phyloP scores from a whole-genome alignment of 148 eudicot species.

The Rhododendron vialii region DNA sequence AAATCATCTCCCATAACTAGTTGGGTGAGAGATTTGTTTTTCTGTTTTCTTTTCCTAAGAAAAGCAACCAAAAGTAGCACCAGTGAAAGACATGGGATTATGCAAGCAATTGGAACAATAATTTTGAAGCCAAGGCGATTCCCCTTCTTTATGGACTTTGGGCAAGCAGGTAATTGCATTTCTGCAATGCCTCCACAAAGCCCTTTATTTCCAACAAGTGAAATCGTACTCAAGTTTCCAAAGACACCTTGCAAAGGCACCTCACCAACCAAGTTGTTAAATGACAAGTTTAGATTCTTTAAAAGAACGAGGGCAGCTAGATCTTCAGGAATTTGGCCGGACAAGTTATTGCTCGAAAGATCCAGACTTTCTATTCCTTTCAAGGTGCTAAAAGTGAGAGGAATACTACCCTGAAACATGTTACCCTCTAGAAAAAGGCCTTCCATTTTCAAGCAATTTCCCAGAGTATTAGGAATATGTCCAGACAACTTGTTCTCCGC shows the following conservation, averaged over 20 bases:
- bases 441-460: background rate
- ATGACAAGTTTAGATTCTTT: constrained; percentile 3
- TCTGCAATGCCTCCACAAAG: constrained; percentile 8
- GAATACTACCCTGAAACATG: background rate
- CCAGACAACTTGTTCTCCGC: constrained; percentile 8
- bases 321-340: background rate
- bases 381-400: background rate
- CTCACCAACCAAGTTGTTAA: background rate
- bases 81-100: background rate
- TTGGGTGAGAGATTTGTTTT: background rate
- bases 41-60: background rate
- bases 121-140: background rate
- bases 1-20: background rate
- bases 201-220: background rate
- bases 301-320: background rate
- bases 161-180: background rate
- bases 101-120: background rate
- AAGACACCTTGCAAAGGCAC: constrained; percentile 5
- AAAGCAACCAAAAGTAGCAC: background rate
- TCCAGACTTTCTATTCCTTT: background rate
- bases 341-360: background rate
- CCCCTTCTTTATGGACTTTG: background rate
- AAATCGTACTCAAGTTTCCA: background rate
- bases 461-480: background rate
- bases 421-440: background rate